Evolutionary conservation across 257 asterid genomes (phyloP), one percentile per base, ranked within the genome.

Genomic region (Solanum arcanum): DNA sequence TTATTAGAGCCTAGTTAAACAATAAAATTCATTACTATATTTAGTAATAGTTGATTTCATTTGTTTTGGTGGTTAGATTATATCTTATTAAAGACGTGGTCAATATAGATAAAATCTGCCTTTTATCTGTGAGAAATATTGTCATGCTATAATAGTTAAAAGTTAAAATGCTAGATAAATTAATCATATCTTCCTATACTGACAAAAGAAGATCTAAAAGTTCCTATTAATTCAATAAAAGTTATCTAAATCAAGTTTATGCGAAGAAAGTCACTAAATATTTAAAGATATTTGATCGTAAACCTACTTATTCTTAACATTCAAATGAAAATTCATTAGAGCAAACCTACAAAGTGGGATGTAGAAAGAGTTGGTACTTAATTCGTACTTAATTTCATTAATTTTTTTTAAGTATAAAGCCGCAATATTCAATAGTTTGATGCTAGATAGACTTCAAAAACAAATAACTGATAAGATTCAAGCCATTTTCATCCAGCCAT

Each of bases 401-500:
- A 3, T 3, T 6, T 12, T 7, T 42, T 66, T 25, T 2, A 25
- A 25, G 73, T 66, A 6, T 25, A 27, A 68, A 68, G 74, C 74
- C 20, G 39, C 74, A 27, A 68, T 27, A 68, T 68, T 66, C 27
- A 27, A 27, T 66, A 27, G 37, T 12, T 66, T 66, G 39, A 77
- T 25, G 44, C 25, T 44, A 44, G 62, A 77, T 44, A 77, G 15
- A 80, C 27, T 33, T 46, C 42, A 46, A 64, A 9, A 25, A 15
- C 12, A 64, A 84, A 62, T 60, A 41, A 37, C 16, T 84, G 89
- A 88, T 86, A 88, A 78, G 90, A 68, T 64, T 86, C 35, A 29
- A 21, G 90, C 64, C 90, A 59, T 86, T 80, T 69, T 88, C 90
- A 86, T 56, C 39, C 86, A 86, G 35, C 39, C 41, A 70, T 87